These are phyloP conservation scores for Monascus purpureus DNA, from an alignment of 495 filamentous ascomycete species.

Conservation along the genomic window DNA sequence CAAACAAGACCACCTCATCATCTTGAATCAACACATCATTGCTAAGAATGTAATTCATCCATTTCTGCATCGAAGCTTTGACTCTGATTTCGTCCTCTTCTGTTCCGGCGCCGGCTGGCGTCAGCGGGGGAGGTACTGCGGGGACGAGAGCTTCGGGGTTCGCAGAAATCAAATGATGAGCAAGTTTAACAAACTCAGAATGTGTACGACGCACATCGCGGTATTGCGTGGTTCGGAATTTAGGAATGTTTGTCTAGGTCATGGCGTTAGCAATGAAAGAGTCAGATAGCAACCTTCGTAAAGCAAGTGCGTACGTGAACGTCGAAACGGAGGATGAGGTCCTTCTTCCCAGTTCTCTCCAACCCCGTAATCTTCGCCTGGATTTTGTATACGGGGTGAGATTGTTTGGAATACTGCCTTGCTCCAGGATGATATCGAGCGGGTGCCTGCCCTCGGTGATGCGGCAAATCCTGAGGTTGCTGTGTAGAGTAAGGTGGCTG, in stretches of 20 bases:
- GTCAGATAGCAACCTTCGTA: neutral
- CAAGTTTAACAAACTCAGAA: slow-evolving; percentile 88
- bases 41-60: slow-evolving; percentile 82
- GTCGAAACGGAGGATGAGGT: slow-evolving; percentile 90
- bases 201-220: slow-evolving; percentile 92
- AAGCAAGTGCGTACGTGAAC: slow-evolving; percentile 59
- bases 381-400: slow-evolving; percentile 62
- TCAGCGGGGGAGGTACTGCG: slow-evolving; percentile 81
- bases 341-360: slow-evolving; percentile 87
- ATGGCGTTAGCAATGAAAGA: slow-evolving; percentile 5
- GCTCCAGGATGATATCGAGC: slow-evolving; percentile 33
- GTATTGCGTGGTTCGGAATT: slow-evolving; percentile 95
- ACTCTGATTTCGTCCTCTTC: slow-evolving; percentile 91
- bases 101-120: slow-evolving; percentile 87
- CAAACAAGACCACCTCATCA: slow-evolving; percentile 92
- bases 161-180: slow-evolving; percentile 84
- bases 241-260: slow-evolving; percentile 82
- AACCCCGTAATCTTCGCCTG: slow-evolving; percentile 88
- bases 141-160: slow-evolving; percentile 97
- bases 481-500: slow-evolving; percentile 20
- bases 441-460: slow-evolving; percentile 34
- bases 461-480: slow-evolving; percentile 24
- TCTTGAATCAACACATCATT: slow-evolving; percentile 91
- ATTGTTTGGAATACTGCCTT: slow-evolving; percentile 25
- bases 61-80: slow-evolving; percentile 79